phyloP scores from a whole-genome alignment of 2,329 filamentous ascomycete genomes.

The Chaetomium olivaceum region DNA sequence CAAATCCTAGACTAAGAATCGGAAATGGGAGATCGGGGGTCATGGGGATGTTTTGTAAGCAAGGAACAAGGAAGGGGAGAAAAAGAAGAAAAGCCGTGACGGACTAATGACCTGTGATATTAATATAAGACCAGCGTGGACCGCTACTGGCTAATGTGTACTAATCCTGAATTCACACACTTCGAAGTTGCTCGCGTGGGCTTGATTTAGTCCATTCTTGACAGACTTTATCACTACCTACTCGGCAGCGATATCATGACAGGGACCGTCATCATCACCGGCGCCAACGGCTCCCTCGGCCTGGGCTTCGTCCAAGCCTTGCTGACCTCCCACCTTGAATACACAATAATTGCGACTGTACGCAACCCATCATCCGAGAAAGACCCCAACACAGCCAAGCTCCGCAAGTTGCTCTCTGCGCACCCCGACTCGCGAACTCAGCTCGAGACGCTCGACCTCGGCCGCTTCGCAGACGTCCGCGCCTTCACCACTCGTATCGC shows the following conservation, averaged over 20 bases:
- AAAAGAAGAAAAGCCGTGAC: no score
- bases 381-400: background rate
- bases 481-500: background rate
- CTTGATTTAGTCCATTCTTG: background rate
- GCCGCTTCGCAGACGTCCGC: background rate
- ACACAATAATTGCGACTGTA: constrained; percentile 3
- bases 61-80: no score
- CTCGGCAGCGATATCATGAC: background rate
- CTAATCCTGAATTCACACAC: no score
- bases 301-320: constrained; percentile 3
- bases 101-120: no score
- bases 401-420: background rate
- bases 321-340: background rate
- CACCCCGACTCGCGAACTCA: background rate
- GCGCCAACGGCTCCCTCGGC: constrained; percentile 9
- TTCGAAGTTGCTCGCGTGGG: background rate
- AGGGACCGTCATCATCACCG: background rate
- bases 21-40: no score
- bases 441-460: background rate
- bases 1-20: no score
- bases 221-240: background rate
- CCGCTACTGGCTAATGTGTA: no score
- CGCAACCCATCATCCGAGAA: background rate
- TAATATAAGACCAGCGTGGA: no score
- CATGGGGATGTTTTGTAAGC: background rate